Conservation (phyloP, 2,329 filamentous ascomycete species). For the Domatiomyces globalis region DNA sequence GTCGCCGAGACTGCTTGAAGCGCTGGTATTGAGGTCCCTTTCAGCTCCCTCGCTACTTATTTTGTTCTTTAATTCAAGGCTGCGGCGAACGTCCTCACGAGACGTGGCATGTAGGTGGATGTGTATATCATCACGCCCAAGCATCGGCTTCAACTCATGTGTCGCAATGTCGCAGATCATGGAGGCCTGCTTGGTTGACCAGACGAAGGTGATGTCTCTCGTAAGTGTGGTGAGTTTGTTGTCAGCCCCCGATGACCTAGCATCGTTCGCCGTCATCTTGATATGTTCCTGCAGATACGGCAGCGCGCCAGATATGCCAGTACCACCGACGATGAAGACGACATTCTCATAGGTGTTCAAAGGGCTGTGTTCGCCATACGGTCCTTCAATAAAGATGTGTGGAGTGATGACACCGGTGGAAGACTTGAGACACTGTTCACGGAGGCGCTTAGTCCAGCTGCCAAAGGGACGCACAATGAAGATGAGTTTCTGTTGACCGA, state of each 20-base stretch:
- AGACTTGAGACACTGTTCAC: conserved; percentile 22
- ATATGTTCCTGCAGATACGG: conserved; percentile 28
- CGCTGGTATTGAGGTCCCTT: conserved; percentile 1
- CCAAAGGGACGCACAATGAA: conserved; percentile 39
- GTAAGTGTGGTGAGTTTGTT: conserved; percentile 10
- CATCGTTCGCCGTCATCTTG: not conserved
- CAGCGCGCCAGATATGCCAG: conserved; percentile 30
- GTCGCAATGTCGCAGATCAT: conserved; percentile 21
- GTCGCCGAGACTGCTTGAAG: not conserved
- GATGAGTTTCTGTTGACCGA: conserved; percentile 24
- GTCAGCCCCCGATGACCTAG: not conserved
- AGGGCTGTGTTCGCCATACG: conserved; percentile 33
- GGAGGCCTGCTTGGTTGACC: conserved; percentile 22
- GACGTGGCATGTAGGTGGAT: conserved; percentile 22
- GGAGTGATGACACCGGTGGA: conserved; percentile 18
- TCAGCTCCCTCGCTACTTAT: conserved; percentile 1
- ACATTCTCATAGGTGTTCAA: conserved; percentile 36
- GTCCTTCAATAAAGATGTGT: conserved; percentile 36
- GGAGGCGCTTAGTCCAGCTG: conserved; percentile 37
- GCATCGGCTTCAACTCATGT: conserved; percentile 19
- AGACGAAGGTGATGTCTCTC: conserved; percentile 23
- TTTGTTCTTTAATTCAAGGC: conserved; percentile 24
- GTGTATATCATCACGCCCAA: conserved; percentile 21
- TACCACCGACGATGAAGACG: conserved; percentile 33
- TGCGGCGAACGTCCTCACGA: too few relatives aligned